Evolutionary conservation across 2,329 filamentous ascomycete genomes (phyloP), one percentile per base, ranked within the genome.

Genomic region (Botryosphaeria dothidea): DNA sequence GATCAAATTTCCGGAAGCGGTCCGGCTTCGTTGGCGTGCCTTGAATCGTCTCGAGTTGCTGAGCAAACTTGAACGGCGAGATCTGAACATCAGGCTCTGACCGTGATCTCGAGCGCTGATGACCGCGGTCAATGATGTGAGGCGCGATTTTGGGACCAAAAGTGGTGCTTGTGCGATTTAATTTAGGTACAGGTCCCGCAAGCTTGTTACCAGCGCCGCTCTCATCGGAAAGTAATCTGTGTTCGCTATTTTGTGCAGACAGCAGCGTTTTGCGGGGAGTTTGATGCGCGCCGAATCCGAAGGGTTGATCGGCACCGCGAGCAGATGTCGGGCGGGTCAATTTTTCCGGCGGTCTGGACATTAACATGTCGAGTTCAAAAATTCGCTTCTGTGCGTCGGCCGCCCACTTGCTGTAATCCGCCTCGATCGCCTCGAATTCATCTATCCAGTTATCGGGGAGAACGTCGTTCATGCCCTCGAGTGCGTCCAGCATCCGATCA

Each of bases 401-500:
- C 48, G 89, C 87, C 95, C 95, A 99, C 25, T 88, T 85, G 7
- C 88, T 86, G 76, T 94, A 97, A 31, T 89, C 86, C 11, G 84
- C 82, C 75, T 99, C 95, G 4, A 96, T 82, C 0, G 80, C 78
- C 75, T 98, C 95, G 79, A 98, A 90, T 4, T 89, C 85, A 71
- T 96, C 92, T 64, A 98, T 87, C 95, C 94, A 99, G 29, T 81
- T 76, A 45, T 96, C 91, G 0, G 95, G 95, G 9, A 99, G 81
- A 0, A 90, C 92, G 72, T 99, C 95, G 48, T 90, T 84, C 63
- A 88, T 84, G 1, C 92, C 93, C 76, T 98, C 95, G 2, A 98
- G 83, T 34, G 87, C 85, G 77, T 99, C 93, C 15, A 99, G 84
- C 85, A 97, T 92, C 58, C 84, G 86, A 75, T 99, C 95, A 67